Conservation (phyloP, 495 filamentous ascomycete genomes). For the Xylaria castorea region DNA sequence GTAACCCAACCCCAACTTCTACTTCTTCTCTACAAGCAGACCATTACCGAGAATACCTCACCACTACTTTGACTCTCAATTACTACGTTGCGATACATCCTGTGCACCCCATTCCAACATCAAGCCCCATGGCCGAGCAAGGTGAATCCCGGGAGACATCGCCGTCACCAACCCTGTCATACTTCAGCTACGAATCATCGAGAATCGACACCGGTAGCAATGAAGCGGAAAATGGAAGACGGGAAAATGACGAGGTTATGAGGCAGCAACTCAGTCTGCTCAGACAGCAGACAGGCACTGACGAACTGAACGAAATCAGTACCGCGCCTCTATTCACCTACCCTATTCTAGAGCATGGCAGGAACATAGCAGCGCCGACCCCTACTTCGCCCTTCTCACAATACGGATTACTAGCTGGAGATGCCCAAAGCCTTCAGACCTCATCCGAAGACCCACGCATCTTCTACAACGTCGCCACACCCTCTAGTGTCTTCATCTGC, state of each 20-base stretch:
- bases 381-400: conserved; percentile 39
- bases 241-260: background rate
- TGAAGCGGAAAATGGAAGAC: background rate
- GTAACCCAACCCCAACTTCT: background rate
- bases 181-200: background rate
- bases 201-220: background rate
- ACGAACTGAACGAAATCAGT: conserved; percentile 45
- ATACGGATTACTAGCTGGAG: conserved; percentile 51
- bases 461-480: conserved; percentile 70
- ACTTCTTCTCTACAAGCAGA: background rate
- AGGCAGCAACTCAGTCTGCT: conserved; percentile 15
- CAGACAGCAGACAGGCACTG: conserved; percentile 7
- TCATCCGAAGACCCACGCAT: conserved; percentile 56
- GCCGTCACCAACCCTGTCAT: background rate
- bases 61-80: background rate
- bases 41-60: background rate
- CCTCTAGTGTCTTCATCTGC: conserved; percentile 77
- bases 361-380: background rate
- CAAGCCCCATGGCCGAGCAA: background rate
- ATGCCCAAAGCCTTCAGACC: conserved; percentile 25
- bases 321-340: conserved; percentile 49
- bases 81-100: background rate
- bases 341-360: conserved; percentile 42
- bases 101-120: too few relatives aligned
- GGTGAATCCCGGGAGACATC: background rate